A percentile compares a stretch with the other conserved stretches of the same genome.
These are phyloP conservation scores for Dioscorea zingiberensis DNA, from an alignment of 106 monocot genomes.

Conservation along the genomic window DNA sequence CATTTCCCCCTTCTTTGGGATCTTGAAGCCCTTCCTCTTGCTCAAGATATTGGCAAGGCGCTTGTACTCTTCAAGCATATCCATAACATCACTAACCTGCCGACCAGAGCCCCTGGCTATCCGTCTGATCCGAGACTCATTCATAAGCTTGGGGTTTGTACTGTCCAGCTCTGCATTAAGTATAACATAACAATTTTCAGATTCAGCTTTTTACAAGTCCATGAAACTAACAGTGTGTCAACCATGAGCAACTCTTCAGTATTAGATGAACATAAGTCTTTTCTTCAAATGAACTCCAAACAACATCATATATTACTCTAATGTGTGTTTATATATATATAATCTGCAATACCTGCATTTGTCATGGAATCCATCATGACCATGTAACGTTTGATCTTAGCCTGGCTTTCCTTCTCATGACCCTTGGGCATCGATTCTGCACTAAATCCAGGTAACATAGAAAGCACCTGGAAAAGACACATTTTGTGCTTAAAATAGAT, in stretches of 20 bases:
- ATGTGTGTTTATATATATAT: too few relatives aligned
- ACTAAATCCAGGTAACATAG: slow-evolving; percentile 98
- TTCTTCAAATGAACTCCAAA: too few relatives aligned
- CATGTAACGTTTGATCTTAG: slow-evolving; percentile 96
- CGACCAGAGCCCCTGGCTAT: slow-evolving; percentile 80
- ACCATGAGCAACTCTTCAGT: too few relatives aligned
- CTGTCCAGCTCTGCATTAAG: slow-evolving; percentile 69
- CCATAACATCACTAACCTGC: slow-evolving; percentile 53
- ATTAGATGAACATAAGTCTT: too few relatives aligned
- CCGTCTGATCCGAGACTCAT: slow-evolving; percentile 72
- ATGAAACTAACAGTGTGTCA: too few relatives aligned
- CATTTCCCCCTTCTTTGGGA: slow-evolving; percentile 97
- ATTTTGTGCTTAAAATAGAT: too few relatives aligned
- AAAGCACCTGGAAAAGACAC: slow-evolving; percentile 52
- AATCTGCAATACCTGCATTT: slow-evolving; percentile 78
- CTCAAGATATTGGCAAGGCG: slow-evolving; percentile 84
- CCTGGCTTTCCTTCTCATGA: slow-evolving; percentile 96
- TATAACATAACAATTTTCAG: too few relatives aligned
- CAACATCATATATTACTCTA: too few relatives aligned
- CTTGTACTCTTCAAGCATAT: slow-evolving; percentile 95
- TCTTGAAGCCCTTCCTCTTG: slow-evolving; percentile 98
- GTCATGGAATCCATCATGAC: slow-evolving; percentile 99
- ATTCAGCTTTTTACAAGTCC: too few relatives aligned
- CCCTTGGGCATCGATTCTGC: slow-evolving; percentile 92
- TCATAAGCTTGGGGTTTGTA: slow-evolving; percentile 83